phyloP scores from a whole-genome alignment of 768 basidiomycete species.

The Sutorius australiensis region DNA sequence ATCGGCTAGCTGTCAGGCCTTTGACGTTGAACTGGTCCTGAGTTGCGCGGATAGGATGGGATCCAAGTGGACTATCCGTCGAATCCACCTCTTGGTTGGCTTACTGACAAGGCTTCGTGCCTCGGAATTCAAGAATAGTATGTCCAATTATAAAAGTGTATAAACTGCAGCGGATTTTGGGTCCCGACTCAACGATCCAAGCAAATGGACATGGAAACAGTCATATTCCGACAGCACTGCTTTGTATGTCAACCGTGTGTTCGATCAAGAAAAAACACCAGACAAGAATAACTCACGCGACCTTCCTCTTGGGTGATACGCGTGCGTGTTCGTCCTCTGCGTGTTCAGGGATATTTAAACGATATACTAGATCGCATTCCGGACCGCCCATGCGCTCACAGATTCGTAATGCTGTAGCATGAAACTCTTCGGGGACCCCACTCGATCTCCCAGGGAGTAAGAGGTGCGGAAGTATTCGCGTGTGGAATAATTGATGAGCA shows the following conservation, averaged over 20 bases:
- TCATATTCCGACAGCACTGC: constrained; percentile 18
- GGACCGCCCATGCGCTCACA: constrained; percentile 32
- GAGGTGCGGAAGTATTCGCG: constrained; percentile 33
- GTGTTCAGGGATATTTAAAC: background rate
- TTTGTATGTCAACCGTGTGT: constrained; percentile 1
- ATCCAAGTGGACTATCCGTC: background rate
- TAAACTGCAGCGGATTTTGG: constrained; percentile 7
- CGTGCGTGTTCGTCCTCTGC: constrained; percentile 6
- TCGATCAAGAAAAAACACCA: background rate
- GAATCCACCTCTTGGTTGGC: background rate
- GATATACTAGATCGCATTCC: constrained; percentile 18
- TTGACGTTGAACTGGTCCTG: background rate
- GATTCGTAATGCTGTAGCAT: constrained; percentile 21
- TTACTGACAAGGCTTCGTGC: background rate
- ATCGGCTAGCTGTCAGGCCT: background rate
- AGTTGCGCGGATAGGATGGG: background rate
- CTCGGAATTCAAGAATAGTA: background rate
- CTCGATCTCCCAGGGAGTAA: constrained; percentile 25
- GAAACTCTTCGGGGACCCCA: constrained; percentile 32
- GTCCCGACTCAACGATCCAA: constrained; percentile 6
- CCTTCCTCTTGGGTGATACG: constrained; percentile 14
- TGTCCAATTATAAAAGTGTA: constrained; percentile 9
- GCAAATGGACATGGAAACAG: background rate
- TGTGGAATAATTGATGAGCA: constrained; percentile 33
- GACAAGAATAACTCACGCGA: constrained; percentile 19